phyloP scores from a whole-genome alignment of 495 filamentous ascomycete genomes.

The Poronia punctata region DNA sequence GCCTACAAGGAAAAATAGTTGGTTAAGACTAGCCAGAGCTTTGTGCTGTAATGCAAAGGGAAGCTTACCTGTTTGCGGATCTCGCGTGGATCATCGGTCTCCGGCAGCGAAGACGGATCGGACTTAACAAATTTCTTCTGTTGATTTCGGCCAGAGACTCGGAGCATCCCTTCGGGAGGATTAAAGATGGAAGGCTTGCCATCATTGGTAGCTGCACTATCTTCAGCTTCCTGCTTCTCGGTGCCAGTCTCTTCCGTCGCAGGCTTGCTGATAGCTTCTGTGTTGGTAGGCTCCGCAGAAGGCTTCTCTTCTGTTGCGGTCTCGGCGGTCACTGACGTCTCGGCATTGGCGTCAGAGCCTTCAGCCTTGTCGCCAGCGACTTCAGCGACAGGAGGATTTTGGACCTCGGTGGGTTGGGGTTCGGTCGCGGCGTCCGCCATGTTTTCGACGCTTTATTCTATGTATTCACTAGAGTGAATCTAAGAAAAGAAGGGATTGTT shows the following conservation, averaged over 20 bases:
- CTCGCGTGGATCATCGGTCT: slow-evolving; percentile 61
- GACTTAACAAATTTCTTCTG: slow-evolving; percentile 45
- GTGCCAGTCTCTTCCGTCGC: background rate
- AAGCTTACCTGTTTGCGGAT: slow-evolving; percentile 69
- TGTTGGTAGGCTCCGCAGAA: background rate
- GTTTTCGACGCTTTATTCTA: slow-evolving; percentile 1
- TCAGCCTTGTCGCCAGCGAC: slow-evolving; percentile 3
- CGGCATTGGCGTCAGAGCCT: background rate
- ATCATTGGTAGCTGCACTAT: background rate
- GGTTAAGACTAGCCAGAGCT: slow-evolving; percentile 6
- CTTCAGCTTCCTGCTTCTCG: slow-evolving; percentile 1
- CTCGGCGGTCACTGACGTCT: slow-evolving; percentile 2
- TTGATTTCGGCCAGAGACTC: slow-evolving; percentile 10
- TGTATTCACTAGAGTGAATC: background rate
- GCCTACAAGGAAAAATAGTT: slow-evolving; percentile 57
- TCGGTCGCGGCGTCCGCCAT: slow-evolving; percentile 22
- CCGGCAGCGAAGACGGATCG: slow-evolving; percentile 53
- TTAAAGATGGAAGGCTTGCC: slow-evolving; percentile 5
- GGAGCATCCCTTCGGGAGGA: slow-evolving; percentile 18
- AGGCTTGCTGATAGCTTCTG: background rate
- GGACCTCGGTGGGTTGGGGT: slow-evolving; percentile 19
- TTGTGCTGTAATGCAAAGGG: background rate
- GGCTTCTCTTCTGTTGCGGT: slow-evolving; percentile 3
- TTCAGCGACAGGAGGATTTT: slow-evolving; percentile 1
- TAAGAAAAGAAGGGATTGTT: background rate